Evolutionary conservation across 495 filamentous ascomycete species (phyloP).

Genomic region (Jackrogersella multiformis): DNA sequence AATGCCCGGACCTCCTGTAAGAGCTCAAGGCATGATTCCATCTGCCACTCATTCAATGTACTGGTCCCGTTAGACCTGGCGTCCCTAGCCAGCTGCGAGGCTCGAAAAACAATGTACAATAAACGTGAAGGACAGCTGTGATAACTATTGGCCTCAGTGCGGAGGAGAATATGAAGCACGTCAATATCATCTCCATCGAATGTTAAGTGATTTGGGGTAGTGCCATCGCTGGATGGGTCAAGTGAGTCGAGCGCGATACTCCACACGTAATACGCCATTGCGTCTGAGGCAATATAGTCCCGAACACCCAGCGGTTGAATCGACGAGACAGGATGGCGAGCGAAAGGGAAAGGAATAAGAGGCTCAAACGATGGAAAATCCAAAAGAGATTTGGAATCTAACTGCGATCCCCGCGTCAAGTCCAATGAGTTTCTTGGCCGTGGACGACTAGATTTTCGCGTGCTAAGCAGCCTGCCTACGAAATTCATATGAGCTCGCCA

Average conservation of each 20-base stretch:
- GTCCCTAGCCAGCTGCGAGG: conserved; percentile 46
- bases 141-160: conserved; percentile 58
- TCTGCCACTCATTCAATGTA: conserved; percentile 21
- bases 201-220: conserved; percentile 9
- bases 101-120: conserved; percentile 49
- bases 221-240: conserved; percentile 47
- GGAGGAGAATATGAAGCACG: conserved; percentile 48
- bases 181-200: conserved; percentile 39
- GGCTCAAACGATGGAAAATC: conserved; percentile 26
- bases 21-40: conserved; percentile 41
- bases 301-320: conserved; percentile 27
- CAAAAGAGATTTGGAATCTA: not conserved
- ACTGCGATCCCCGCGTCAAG: not conserved
- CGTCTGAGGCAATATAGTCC: conserved; percentile 56
- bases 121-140: conserved; percentile 56
- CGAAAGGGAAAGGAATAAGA: conserved; percentile 10
- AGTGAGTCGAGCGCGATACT: conserved; percentile 48
- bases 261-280: conserved; percentile 51
- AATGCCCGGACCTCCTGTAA: conserved; percentile 45
- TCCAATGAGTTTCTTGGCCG: not conserved
- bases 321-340: conserved; percentile 1
- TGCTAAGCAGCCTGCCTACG: conserved; percentile 54
- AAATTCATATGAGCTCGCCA: conserved; percentile 66
- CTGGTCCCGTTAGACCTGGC: conserved; percentile 12
- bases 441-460: conserved; percentile 3